phyloP scores from a whole-genome alignment of 345 rosid genomes.

The Linum trigynum region DNA sequence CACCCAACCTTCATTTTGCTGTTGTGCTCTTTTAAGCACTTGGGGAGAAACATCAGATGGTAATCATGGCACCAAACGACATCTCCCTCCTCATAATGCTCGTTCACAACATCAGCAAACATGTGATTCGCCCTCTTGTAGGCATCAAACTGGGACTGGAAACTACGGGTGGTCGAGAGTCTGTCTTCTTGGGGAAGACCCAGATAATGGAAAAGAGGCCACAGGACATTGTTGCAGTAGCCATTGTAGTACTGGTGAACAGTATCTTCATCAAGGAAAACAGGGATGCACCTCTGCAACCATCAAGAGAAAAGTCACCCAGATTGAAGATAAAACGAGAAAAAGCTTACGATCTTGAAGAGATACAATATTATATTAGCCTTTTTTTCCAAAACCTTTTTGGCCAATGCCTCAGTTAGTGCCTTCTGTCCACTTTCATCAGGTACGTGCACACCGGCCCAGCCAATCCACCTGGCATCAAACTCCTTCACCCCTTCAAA shows the following conservation, averaged over 20 bases:
- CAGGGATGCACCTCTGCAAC: conserved; percentile 54
- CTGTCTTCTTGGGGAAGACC: conserved; percentile 57
- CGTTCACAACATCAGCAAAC: conserved; percentile 48
- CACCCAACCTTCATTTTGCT: conserved; percentile 48
- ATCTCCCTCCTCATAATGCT: conserved; percentile 45
- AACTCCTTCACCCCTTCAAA: conserved; percentile 45
- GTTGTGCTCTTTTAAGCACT: conserved; percentile 36
- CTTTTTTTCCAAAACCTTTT: conserved; percentile 28
- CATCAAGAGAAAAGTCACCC: conserved; percentile 3
- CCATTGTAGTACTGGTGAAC: conserved; percentile 54
- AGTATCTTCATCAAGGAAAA: conserved; percentile 46
- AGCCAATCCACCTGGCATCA: conserved; percentile 58
- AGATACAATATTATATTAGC: background rate
- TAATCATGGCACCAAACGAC: conserved; percentile 64
- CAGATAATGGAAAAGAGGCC: conserved; percentile 60
- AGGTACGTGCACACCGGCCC: conserved; percentile 58
- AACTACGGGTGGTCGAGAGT: conserved; percentile 47
- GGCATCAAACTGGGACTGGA: conserved; percentile 55
- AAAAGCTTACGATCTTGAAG: background rate
- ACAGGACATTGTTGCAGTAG: conserved; percentile 49
- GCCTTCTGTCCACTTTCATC: conserved; percentile 41
- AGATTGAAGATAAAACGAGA: background rate
- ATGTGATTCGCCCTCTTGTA: conserved; percentile 51
- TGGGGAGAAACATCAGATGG: conserved; percentile 48
- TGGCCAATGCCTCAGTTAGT: conserved; percentile 41